Evolutionary conservation across 352 stramenopile species (phyloP).

Genomic region (Poterioochromonas sp.): DNA sequence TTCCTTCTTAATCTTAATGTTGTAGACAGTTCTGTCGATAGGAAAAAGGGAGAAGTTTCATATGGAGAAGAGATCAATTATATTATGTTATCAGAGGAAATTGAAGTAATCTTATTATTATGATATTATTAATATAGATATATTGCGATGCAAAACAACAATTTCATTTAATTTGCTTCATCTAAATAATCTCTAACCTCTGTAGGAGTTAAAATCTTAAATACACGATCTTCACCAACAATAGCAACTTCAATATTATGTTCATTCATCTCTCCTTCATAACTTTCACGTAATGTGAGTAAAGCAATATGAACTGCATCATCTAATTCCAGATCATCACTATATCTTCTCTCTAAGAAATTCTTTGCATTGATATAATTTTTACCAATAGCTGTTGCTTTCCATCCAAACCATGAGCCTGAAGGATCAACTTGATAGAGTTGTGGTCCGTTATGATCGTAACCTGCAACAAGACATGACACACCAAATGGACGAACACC

Average conservation of each 20-base stretch:
- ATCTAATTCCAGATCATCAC: constrained; percentile 92
- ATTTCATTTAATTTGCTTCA: constrained; percentile 86
- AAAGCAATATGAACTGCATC: constrained; percentile 98
- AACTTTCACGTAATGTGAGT: constrained; percentile 95
- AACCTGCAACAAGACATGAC: constrained; percentile 90
- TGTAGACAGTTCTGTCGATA: no score
- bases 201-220: constrained; percentile 85
- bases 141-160: no score
- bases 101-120: no score
- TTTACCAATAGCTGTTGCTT: constrained; percentile 94
- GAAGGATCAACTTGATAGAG: constrained; percentile 97
- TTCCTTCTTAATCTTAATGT: no score
- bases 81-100: no score
- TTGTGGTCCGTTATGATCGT: constrained; percentile 90
- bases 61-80: no score
- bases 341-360: constrained; percentile 92
- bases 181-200: constrained; percentile 99
- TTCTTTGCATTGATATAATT: constrained; percentile 96
- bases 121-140: no score
- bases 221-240: constrained; percentile 90
- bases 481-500: constrained; percentile 96
- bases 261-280: constrained; percentile 95
- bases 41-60: no score
- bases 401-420: constrained; percentile 97
- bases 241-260: constrained; percentile 97